phyloP scores from a whole-genome alignment of 495 filamentous ascomycete species.

The Penicillium waksmanii region DNA sequence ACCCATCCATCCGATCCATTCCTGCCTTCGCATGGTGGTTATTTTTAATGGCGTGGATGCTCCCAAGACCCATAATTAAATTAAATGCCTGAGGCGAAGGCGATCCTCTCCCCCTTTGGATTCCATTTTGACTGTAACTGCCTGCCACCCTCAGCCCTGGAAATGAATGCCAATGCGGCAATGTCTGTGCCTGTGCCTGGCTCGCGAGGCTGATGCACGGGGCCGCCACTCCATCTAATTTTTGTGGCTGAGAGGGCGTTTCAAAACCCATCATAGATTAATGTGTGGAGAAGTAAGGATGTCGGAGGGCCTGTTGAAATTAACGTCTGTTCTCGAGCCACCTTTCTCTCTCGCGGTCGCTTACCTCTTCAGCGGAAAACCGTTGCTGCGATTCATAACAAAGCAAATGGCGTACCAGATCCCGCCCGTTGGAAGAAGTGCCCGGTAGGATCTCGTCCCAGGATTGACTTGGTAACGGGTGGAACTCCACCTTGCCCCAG shows the following conservation, averaged over 20 bases:
- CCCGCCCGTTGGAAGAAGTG: constrained; percentile 51
- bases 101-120: no score
- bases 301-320: constrained; percentile 38
- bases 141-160: not conserved
- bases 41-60: not conserved
- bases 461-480: constrained; percentile 50
- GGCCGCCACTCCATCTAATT: not conserved
- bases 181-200: not conserved
- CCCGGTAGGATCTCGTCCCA: constrained; percentile 60
- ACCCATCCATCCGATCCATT: not conserved
- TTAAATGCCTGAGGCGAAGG: not conserved
- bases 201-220: constrained; percentile 6
- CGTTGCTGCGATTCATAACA: constrained; percentile 59
- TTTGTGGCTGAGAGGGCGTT: constrained; percentile 3
- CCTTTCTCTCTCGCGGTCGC: constrained; percentile 9
- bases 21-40: constrained; percentile 1
- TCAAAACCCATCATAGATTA: constrained; percentile 17
- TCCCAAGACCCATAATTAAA: not conserved
- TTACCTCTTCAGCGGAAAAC: constrained; percentile 55
- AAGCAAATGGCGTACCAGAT: constrained; percentile 58
- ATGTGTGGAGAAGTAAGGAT: constrained; percentile 41
- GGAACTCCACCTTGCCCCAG: constrained; percentile 69
- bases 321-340: constrained; percentile 16
- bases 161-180: not conserved
- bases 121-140: not conserved